Base-by-base conservation (phyloP, 2,329 filamentous ascomycete species). In the Drechslerella coelobrocha region DNA sequence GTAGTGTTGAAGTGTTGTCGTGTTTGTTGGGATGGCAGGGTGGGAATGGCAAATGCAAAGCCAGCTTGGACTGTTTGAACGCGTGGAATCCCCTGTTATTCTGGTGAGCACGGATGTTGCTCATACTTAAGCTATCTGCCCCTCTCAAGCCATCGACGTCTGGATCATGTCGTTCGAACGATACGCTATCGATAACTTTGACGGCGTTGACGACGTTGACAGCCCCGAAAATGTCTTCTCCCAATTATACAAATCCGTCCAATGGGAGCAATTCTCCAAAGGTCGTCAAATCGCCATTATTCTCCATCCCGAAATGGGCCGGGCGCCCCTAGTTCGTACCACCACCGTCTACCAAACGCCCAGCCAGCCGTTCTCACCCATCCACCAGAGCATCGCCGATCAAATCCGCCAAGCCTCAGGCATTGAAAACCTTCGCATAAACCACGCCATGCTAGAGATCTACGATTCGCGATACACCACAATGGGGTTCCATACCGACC, bases 401-500 rank as follows among this genome's bases (percentile, higher is more conserved):
- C 21, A 50, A 50, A 60, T 60, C 56, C 56, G 43, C 26, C 24
- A 60, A 19, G 43, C 27, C 10, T 50, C 56, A n/a, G 43, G 45
- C 8, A 51, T 60, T 10, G 29, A 39, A 39, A 60, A 41, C 27
- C 56, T 60, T 17, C 17, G 17, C 19, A 27, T 60, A 6, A 60
- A 60, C 56, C 56, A 60, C 27, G 56, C 43, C 21, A 60, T 60
- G 56, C 9, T 60, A 23, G 56, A 60, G 26, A 51, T 60, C 29
- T 60, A 51, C 17, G 56, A 60, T 60, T 51, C 43, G 29, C 43
- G 43, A 17, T 60, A 60, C 26, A 60, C 56, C 12, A 60, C 56
- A 9, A 60, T 60, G 56, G 43, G 43, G 29, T 60, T 60, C 56
- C 56, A 60, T 24, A 60, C 56, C n/a, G 56, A 60, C 29, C 56